A percentile compares a stretch with the other conserved stretches of the same genome.
phyloP scores from a whole-genome alignment of 352 stramenopile genomes.

The Achlya hypogyna region DNA sequence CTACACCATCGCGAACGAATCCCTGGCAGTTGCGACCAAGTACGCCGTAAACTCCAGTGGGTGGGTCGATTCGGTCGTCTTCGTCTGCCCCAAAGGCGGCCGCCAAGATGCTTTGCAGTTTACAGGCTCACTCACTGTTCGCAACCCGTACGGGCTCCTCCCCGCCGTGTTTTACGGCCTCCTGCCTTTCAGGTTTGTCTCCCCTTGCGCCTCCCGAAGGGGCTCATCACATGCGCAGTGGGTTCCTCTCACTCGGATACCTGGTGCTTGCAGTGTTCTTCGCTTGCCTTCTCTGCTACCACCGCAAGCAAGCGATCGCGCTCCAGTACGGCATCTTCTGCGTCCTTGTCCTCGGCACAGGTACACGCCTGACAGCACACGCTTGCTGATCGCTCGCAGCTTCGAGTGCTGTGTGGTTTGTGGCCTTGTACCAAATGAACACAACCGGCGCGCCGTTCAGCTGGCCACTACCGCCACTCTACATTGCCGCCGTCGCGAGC shows the following conservation, averaged over 20 bases:
- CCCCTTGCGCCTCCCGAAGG: background rate
- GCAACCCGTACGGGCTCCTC: constrained; percentile 72
- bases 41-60: constrained; percentile 55
- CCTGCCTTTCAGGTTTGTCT: constrained; percentile 54
- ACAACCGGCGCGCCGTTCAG: constrained; percentile 80
- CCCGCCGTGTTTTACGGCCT: constrained; percentile 77
- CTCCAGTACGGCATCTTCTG: constrained; percentile 78
- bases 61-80: constrained; percentile 76
- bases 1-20: constrained; percentile 50
- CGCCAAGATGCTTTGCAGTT: constrained; percentile 46
- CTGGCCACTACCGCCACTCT: constrained; percentile 80
- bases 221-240: constrained; percentile 21
- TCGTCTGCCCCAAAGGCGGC: constrained; percentile 53
- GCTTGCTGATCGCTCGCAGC: constrained; percentile 18
- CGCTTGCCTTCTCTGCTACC: constrained; percentile 44
- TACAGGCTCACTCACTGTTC: constrained; percentile 57
- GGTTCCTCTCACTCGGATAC: constrained; percentile 60
- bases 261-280: constrained; percentile 74
- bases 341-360: constrained; percentile 68
- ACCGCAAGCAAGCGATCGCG: constrained; percentile 63
- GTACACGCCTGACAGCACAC: constrained; percentile 6
- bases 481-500: constrained; percentile 73
- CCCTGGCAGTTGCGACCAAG: constrained; percentile 35
- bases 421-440: constrained; percentile 84
- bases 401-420: constrained; percentile 59